These are phyloP conservation scores for Suillus variegatus DNA, from an alignment of 768 basidiomycete species.

Conservation along the genomic window DNA sequence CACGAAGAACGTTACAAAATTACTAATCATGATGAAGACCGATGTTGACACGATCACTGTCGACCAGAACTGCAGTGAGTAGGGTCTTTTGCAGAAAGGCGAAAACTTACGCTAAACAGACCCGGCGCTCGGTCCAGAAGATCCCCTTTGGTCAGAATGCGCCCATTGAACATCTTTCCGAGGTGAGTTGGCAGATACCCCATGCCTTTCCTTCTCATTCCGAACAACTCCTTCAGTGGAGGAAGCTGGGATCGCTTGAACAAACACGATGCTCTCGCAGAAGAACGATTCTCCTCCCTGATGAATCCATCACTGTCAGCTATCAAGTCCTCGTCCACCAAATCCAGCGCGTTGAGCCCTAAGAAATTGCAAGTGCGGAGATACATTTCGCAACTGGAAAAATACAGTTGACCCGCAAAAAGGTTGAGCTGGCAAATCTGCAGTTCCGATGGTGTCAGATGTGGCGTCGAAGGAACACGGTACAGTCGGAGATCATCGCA, in stretches of 20 bases:
- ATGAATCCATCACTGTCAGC: not conserved
- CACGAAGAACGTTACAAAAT: not conserved
- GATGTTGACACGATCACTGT: not conserved
- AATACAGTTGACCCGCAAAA: conserved; percentile 2
- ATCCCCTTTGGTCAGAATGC: conserved; percentile 25
- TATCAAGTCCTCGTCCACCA: not conserved
- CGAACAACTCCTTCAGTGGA: not conserved
- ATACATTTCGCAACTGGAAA: not conserved
- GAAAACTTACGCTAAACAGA: not conserved
- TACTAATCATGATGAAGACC: not conserved
- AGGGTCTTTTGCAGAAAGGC: not conserved
- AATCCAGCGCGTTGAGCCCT: conserved; percentile 1
- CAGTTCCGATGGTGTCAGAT: not conserved
- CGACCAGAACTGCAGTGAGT: not conserved
- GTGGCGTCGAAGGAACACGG: not conserved
- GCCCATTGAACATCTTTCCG: conserved; percentile 39
- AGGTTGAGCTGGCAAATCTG: conserved; percentile 5
- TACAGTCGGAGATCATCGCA: conserved; percentile 35
- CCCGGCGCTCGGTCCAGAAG: conserved; percentile 13
- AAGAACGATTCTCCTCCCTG: not conserved
- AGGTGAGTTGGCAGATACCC: conserved; percentile 39
- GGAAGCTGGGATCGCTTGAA: not conserved
- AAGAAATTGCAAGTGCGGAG: not conserved
- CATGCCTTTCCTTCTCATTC: conserved; percentile 40
- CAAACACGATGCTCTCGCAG: not conserved